A percentile compares a stretch with the other conserved stretches of the same genome.
phyloP scores from a whole-genome alignment of 1,284 basidiomycete genomes.

The Coniophora puteana region DNA sequence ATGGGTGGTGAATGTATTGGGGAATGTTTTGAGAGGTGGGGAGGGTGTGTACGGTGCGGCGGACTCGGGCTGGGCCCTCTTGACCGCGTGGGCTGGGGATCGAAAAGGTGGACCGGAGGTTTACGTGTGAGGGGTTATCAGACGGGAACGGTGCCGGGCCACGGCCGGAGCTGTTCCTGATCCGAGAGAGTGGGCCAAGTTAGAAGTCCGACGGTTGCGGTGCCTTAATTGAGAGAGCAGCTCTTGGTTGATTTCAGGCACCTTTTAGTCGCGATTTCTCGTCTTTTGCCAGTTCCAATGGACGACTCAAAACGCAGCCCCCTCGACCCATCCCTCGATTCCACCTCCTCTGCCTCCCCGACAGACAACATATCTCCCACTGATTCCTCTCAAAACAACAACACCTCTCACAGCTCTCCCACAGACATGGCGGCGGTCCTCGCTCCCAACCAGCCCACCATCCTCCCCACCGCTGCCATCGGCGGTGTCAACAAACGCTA shows the following conservation, averaged over 20 bases:
- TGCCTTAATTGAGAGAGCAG: slow-evolving; percentile 29
- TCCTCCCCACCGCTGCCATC: slow-evolving; percentile 14
- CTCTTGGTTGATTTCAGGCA: slow-evolving; percentile 30
- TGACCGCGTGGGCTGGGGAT: too few relatives aligned
- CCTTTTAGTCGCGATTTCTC: slow-evolving; percentile 27
- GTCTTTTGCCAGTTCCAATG: slow-evolving; percentile 27
- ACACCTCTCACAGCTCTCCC: too few relatives aligned
- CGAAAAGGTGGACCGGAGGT: too few relatives aligned
- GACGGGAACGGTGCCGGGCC: slow-evolving; percentile 28
- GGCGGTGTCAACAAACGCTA: slow-evolving; percentile 54
- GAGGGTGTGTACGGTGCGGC: too few relatives aligned
- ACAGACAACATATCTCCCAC: slow-evolving; percentile 7
- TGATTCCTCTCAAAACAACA: background rate
- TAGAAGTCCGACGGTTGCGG: slow-evolving; percentile 27
- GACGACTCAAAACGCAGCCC: slow-evolving; percentile 31
- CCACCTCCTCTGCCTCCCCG: slow-evolving; percentile 6
- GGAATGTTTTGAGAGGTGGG: too few relatives aligned
- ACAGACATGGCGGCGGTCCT: slow-evolving; percentile 26
- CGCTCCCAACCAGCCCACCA: slow-evolving; percentile 16
- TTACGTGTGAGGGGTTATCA: slow-evolving; percentile 12
- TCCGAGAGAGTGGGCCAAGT: slow-evolving; percentile 16
- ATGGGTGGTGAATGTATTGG: too few relatives aligned
- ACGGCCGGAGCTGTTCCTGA: slow-evolving; percentile 32
- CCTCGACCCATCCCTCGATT: slow-evolving; percentile 19
- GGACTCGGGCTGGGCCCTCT: too few relatives aligned